Evolutionary conservation across 2,329 filamentous ascomycete genomes (phyloP), one percentile per base, ranked within the genome.

Genomic region (Pseudogymnoascus sp.): DNA sequence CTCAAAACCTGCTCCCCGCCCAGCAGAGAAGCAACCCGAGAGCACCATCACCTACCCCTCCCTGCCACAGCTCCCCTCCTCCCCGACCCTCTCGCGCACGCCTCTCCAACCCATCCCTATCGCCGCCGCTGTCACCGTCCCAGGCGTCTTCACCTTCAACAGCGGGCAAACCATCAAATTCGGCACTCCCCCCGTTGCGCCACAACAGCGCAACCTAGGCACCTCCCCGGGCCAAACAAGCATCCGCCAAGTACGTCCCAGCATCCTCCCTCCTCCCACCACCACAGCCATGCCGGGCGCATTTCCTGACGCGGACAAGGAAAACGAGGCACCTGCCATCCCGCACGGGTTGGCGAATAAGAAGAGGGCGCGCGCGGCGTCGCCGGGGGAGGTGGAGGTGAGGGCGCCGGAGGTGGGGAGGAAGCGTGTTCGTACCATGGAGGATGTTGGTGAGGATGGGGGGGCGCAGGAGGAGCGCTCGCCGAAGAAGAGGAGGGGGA

Each of bases 121-220:
- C 31, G 16, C 38, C 3, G 16, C 11, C 18, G 12, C 42, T 1
- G 76, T 78, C 4, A 80, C 42, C 1, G 76, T 78, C 4, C 80
- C 85, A 2, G 80, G 84, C 16, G 82, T 80, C 0, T 88, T 88
- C 68, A 85, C 83, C 0, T 88, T 88, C 76, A 83, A 85, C 53
- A 85, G 80, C 68, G 85, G 87, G 65, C 83, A 85, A 67, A 87
- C 84, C 1, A 87, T 88, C 69, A 75, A 78, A 63, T 86, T 88
- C 67, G 79, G 77, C 38, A 73, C 75, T 33, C 73, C 75, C 37
- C 53, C 79, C 81, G 28, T 28, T 2, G 2, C 77, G 16, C n/a
- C 42, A 8, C n/a, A 14, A 12, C 16, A 21, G 0, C 73, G 76
- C 37, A 81, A 80, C 3, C 87, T 87, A 66, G 84, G 85, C 40